Evolutionary conservation across 2,329 filamentous ascomycete genomes (phyloP).

Genomic region (Fusarium algeriense): DNA sequence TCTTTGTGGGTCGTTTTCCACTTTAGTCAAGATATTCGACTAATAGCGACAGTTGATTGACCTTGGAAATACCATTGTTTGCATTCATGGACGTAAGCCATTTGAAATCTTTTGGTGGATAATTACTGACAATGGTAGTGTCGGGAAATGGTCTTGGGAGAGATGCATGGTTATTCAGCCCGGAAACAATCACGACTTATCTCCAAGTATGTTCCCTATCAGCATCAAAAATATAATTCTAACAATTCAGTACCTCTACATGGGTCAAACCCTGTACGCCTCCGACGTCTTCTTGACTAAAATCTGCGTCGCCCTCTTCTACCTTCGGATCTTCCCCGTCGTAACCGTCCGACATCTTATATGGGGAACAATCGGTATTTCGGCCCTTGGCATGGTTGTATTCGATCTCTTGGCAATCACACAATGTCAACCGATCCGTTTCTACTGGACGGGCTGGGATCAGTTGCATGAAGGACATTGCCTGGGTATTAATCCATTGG

Average conservation of each 20-base stretch:
- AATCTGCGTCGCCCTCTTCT: constrained; percentile 21
- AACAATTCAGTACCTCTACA: constrained; percentile 1
- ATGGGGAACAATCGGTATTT: constrained; percentile 12
- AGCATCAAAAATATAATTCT: accelerated
- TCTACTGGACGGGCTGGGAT: constrained; percentile 26
- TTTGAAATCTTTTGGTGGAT: accelerated
- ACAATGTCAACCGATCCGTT: constrained; percentile 18
- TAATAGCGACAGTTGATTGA: background rate
- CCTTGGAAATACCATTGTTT: background rate
- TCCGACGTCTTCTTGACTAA: constrained; percentile 8
- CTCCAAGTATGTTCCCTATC: background rate
- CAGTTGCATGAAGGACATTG: constrained; percentile 2
- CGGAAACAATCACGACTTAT: background rate
- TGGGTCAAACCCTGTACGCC: constrained; percentile 18
- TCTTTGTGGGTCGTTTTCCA: background rate
- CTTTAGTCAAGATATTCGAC: accelerated
- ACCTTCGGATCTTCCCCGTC: constrained; percentile 27
- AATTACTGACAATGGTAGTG: background rate
- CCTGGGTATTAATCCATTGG: constrained; percentile 16
- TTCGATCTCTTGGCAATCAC: constrained; percentile 8
- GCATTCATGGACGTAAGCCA: background rate
- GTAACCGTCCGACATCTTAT: background rate
- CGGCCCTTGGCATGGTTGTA: background rate
- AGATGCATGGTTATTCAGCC: constrained; percentile 15
- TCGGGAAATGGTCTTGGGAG: constrained; percentile 9